A percentile compares a stretch with the other conserved stretches of the same genome.
These are phyloP conservation scores for Solanum microdontum DNA, from an alignment of 257 asterid species.

Conservation along the genomic window DNA sequence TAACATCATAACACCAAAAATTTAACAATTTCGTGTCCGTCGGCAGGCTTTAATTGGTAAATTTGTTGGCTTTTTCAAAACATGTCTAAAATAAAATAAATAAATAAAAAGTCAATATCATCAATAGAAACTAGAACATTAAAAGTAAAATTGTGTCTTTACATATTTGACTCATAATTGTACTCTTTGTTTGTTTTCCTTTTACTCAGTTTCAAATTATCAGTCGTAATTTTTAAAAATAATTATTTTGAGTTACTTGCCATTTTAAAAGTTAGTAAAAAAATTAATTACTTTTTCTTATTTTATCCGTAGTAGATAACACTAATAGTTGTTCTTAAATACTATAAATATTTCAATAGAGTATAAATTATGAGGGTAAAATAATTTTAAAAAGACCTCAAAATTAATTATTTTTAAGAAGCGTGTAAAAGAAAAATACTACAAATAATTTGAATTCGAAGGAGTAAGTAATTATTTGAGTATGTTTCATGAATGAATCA, in stretches of 20 bases:
- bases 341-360: neutral
- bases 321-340: neutral
- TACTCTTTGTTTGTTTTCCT: neutral
- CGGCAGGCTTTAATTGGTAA: neutral
- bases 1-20: neutral
- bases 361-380: neutral
- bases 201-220: neutral
- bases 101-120: neutral
- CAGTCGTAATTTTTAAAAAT: neutral
- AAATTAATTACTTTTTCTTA: too few species aligned
- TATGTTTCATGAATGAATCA: neutral
- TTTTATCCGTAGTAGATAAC: too few species aligned
- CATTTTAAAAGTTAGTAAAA: too few species aligned
- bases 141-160: neutral
- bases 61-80: neutral
- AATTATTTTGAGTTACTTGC: neutral
- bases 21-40: neutral
- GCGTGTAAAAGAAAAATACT: neutral
- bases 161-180: constrained; percentile 2
- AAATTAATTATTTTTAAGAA: neutral
- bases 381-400: neutral
- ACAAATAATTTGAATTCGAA: neutral
- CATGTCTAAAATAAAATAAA: neutral
- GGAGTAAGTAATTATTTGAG: neutral
- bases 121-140: neutral